phyloP scores from a whole-genome alignment of 2,329 filamentous ascomycete genomes.

The Penicillium sp. region DNA sequence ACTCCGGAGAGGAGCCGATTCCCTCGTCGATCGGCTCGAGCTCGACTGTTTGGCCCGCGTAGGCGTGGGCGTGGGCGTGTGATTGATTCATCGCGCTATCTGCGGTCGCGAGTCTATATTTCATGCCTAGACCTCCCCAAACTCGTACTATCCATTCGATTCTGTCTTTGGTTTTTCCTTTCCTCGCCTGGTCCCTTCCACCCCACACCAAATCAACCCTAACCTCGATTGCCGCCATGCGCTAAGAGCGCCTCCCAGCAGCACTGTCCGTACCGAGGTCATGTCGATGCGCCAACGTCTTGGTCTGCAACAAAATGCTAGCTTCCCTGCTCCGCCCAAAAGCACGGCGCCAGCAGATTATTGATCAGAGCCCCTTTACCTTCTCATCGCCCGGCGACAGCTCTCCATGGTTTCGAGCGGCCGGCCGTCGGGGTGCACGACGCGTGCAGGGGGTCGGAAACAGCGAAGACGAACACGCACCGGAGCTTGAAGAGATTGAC shows the following conservation, averaged over 20 bases:
- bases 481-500: slow-evolving; percentile 36
- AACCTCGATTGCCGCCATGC: not conserved
- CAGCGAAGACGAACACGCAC: slow-evolving; percentile 20
- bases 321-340: slow-evolving; percentile 27
- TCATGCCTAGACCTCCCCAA: not conserved
- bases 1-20: not conserved
- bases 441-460: slow-evolving; percentile 11
- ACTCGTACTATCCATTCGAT: not conserved
- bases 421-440: slow-evolving; percentile 11
- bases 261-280: slow-evolving; percentile 7
- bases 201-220: not conserved
- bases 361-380: slow-evolving; percentile 21
- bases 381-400: slow-evolving; percentile 15
- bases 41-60: not conserved
- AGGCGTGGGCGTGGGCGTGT: not conserved
- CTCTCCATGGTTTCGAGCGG: slow-evolving; percentile 21
- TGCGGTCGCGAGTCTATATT: not conserved
- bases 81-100: slow-evolving; percentile 1
- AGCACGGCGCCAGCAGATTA: slow-evolving; percentile 16
- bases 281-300: slow-evolving; percentile 8
- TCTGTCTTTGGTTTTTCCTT: not conserved
- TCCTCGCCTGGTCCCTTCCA: not conserved
- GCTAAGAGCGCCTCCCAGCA: slow-evolving; percentile 2
- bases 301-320: slow-evolving; percentile 19
- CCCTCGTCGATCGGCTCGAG: slow-evolving; percentile 11